Evolutionary conservation across 176 grass and related monocot species (phyloP), one percentile per base, ranked within the genome.

Genomic region (Zea luxurians): DNA sequence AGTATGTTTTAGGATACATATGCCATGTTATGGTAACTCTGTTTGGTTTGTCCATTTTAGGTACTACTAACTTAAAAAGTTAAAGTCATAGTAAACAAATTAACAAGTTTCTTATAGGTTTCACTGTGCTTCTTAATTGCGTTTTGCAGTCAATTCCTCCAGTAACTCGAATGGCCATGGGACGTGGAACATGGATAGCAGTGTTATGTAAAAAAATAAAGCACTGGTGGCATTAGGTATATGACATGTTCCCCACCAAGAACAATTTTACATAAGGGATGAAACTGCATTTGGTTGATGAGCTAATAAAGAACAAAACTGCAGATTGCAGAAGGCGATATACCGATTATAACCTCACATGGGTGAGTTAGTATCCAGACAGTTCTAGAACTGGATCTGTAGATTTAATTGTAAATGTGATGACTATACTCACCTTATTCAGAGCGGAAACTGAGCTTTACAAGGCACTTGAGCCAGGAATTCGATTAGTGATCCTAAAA

Each of bases 141-240:
- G 73, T 83, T 45, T 59, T 68, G 83, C 85, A 98, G 91, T 93
- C 85, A 16, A 94, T 98, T 71, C 95, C 91, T 85, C 95, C 91
- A 66, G 80, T 92, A 71, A 70, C 85, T 71, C 89, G 95, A 20
- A 94, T 94, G 78, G 87, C 87, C 35, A 82, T 98, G 86, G 89
- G 74, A 60, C 87, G 81, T 59, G 87, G 77, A 82, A 94, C 86
- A 55, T 98, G 95, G 95, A 86, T 98, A 55, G 87, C 91, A 0
- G 89, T 92, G 36, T 83, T 98, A 85, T 98, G 95, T 85, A 89
- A 86, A 50, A 97, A 92, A 83, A 41, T 98, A 48, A 98, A 88
- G 89, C 85, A 98, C 83, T 98, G 95, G 95, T 98, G 95, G 95
- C 81, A 92, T 60, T 88, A 86, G 95, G 95, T 98, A 98, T 66